phyloP scores from a whole-genome alignment of 352 stramenopile species.

The Phytophthora pisi region DNA sequence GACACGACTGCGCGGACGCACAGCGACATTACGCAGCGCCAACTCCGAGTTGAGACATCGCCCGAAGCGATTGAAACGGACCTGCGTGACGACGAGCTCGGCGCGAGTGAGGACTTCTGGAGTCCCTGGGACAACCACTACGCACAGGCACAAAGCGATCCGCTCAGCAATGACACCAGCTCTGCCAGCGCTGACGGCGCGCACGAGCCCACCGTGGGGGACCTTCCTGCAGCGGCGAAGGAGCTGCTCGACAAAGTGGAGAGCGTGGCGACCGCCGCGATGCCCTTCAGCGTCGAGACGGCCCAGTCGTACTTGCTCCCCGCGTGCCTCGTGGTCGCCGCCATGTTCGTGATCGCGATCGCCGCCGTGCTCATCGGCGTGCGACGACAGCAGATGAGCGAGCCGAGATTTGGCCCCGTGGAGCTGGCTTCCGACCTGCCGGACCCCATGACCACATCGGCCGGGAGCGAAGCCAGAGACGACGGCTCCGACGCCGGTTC shows the following conservation, averaged over 20 bases:
- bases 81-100: constrained; percentile 26
- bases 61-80: constrained; percentile 2
- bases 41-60: constrained; percentile 18
- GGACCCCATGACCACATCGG: constrained; percentile 30
- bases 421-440: constrained; percentile 41
- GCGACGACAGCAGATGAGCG: constrained; percentile 34
- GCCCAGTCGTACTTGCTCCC: constrained; percentile 16
- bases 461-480: neutral
- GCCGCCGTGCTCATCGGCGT: constrained; percentile 32
- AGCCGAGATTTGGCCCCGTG: constrained; percentile 31
- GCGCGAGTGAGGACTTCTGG: constrained; percentile 25
- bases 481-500: constrained; percentile 1
- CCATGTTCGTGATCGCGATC: constrained; percentile 22
- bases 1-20: neutral
- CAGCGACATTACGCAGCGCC: constrained; percentile 6
- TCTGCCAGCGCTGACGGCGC: constrained; percentile 8
- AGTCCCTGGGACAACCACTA: constrained; percentile 18
- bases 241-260: constrained; percentile 18
- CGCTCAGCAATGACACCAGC: neutral
- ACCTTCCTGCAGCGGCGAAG: constrained; percentile 3
- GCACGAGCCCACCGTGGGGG: constrained; percentile 7
- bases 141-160: constrained; percentile 1
- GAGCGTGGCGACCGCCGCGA: constrained; percentile 16
- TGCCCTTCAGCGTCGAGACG: constrained; percentile 19
- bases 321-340: constrained; percentile 10